These are phyloP conservation scores for Ascosphaera aggregata DNA, from an alignment of 2,329 filamentous ascomycete genomes.

Conservation along the genomic window DNA sequence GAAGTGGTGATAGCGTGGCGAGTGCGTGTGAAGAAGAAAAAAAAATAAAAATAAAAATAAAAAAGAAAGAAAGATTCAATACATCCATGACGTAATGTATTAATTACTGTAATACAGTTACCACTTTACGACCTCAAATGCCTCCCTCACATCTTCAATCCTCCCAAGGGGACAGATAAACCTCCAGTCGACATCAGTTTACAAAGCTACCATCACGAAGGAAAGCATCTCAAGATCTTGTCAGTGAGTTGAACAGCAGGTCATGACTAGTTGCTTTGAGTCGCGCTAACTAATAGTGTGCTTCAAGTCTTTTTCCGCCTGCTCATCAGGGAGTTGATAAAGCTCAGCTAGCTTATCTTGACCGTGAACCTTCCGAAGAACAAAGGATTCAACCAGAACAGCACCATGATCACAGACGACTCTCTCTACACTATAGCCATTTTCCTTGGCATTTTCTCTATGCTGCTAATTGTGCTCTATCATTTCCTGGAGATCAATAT, in stretches of 20 bases:
- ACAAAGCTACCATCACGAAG: too few species aligned
- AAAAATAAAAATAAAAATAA: not conserved
- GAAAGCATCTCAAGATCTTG: too few species aligned
- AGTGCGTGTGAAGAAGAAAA: conserved; percentile 1
- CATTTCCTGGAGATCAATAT: conserved; percentile 93
- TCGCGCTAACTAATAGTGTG: not conserved
- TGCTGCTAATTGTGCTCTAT: conserved; percentile 86
- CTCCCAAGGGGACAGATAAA: not conserved
- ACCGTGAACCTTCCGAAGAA: not conserved
- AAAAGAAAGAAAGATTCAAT: not conserved
- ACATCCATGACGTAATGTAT: not conserved
- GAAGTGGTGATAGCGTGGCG: not conserved
- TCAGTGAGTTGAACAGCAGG: too few species aligned
- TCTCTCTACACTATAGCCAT: conserved; percentile 81
- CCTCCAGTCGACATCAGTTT: not conserved
- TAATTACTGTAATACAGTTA: not conserved
- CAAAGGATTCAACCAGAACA: not conserved
- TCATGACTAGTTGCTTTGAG: not conserved
- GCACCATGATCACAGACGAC: conserved; percentile 79
- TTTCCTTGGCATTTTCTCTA: conserved; percentile 70
- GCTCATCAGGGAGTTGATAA: not conserved
- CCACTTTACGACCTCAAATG: not conserved
- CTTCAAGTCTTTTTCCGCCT: not conserved
- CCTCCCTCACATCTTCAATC: not conserved
- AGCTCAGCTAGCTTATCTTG: not conserved